Conservation (phyloP, 192 early-diverging fungal species). For the Coemansia sp. region DNA sequence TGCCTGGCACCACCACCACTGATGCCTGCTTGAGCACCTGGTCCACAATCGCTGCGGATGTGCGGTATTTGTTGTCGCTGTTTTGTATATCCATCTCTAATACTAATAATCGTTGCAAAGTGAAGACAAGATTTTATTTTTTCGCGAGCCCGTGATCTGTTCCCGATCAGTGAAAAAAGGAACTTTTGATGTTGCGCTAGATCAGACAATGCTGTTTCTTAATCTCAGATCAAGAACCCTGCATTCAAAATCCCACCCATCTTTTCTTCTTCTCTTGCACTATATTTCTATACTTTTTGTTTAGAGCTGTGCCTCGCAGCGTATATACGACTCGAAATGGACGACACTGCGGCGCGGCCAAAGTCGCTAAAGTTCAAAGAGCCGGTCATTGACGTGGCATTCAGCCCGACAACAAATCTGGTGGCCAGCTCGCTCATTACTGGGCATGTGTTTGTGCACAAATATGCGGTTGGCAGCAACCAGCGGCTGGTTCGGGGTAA, state of each 20-base stretch:
- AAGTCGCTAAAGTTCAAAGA: constrained; percentile 55
- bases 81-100: constrained; percentile 11
- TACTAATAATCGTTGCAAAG: not conserved
- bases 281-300: not conserved
- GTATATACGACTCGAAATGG: constrained; percentile 20
- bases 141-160: too few species aligned
- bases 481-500: constrained; percentile 34
- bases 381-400: constrained; percentile 51
- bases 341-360: constrained; percentile 44
- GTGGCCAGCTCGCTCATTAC: constrained; percentile 55
- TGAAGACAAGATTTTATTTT: too few species aligned
- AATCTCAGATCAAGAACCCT: not conserved
- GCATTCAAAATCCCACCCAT: not conserved
- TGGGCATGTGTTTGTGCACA: constrained; percentile 51
- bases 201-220: not conserved
- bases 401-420: constrained; percentile 35
- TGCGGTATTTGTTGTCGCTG: constrained; percentile 30
- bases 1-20: constrained; percentile 58
- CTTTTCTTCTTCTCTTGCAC: not conserved
- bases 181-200: not conserved
- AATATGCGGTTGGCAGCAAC: constrained; percentile 43
- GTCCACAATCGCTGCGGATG: constrained; percentile 39
- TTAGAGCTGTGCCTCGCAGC: not conserved
- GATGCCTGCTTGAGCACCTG: constrained; percentile 58
- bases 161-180: not conserved